Base-by-base conservation (phyloP, 2,329 filamentous ascomycete genomes). In the Pestalotiopsis fici region DNA sequence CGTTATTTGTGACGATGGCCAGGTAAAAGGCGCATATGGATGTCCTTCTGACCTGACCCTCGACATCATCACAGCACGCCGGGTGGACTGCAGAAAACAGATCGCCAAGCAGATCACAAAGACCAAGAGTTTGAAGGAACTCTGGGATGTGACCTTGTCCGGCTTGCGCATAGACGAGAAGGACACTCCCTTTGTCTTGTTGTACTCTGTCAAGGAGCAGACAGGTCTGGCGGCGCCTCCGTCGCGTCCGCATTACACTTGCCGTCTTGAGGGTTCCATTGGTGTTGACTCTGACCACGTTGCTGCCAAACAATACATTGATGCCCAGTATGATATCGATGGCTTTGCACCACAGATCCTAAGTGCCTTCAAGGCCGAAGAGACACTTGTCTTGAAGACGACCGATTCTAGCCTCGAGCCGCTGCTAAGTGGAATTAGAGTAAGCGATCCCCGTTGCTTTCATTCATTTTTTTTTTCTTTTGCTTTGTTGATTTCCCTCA, bases 31-130 rank as follows among this genome's bases (percentile, higher is more conserved):
- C 1, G 72, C 70, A 4, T 74, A 75, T 39, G 70, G 69, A 2
- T 71, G 70, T 35, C 70, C 72, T 0, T 65, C 60, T 2, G 71
- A 76, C 35, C 63, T 69, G 50, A 82, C 81, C 2, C 71, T 73
- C 28, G 77, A 81, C 15, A 78, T 79, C 1, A 77, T 82, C 27
- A 73, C 72, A 18, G 74, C 72, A 15, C 70, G 78, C 27, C 75
- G 81, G 66, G 78, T 79, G 70, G 73, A 78, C 37, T 81, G 78
- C 31, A 71, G 83, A 6, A 74, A 79, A n/a, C 74, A 78, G 11
- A 68, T 83, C 4, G 77, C 76, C 2, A 80, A 81, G 54, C 73
- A 68, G 12, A 72, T 76, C 11, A 69, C 72, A 1, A 70, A 72
- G 5, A 72, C 74, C 4, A 75, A 68, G 21, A 74, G 71, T 35